A percentile compares a stretch with the other conserved stretches of the same genome.
Evolutionary conservation across 2,329 filamentous ascomycete species (phyloP).

Genomic region (Apiospora rasikravindrae): DNA sequence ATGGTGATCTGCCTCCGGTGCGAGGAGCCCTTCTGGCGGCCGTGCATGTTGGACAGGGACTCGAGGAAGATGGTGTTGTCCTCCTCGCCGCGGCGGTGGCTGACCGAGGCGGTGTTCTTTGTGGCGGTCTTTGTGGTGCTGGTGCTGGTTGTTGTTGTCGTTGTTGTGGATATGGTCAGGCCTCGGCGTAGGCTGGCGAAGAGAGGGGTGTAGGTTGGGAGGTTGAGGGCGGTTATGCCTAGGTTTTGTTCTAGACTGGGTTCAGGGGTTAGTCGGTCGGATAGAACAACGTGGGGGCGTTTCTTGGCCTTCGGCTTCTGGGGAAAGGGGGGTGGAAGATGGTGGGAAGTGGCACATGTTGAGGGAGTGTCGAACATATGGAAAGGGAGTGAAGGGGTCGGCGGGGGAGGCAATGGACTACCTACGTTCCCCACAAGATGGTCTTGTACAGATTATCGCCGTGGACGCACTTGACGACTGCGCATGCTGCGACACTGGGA

Average conservation of each 20-base stretch:
- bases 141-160: neutral
- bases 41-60: conserved; percentile 14
- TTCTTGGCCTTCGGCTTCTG: neutral
- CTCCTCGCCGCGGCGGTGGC: neutral
- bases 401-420: neutral
- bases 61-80: neutral
- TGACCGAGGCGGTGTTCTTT: neutral
- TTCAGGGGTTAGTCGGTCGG: neutral
- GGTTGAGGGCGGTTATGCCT: conserved; percentile 15
- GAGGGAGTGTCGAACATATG: neutral
- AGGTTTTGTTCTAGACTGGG: conserved; percentile 16
- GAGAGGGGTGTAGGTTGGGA: conserved; percentile 1
- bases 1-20: neutral
- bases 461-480: neutral
- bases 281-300: too few species aligned
- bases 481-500: neutral
- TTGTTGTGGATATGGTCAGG: neutral
- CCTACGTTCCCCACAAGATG: conserved; percentile 5
- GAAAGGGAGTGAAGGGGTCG: neutral
- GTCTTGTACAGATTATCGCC: conserved; percentile 1
- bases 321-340: neutral
- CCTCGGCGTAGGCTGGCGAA: neutral
- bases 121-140: neutral
- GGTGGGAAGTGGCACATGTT: neutral
- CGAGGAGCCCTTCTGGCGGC: neutral